Evolutionary conservation across 495 filamentous ascomycete species (phyloP), one percentile per base, ranked within the genome.

Genomic region (Aspergillus nidulans): DNA sequence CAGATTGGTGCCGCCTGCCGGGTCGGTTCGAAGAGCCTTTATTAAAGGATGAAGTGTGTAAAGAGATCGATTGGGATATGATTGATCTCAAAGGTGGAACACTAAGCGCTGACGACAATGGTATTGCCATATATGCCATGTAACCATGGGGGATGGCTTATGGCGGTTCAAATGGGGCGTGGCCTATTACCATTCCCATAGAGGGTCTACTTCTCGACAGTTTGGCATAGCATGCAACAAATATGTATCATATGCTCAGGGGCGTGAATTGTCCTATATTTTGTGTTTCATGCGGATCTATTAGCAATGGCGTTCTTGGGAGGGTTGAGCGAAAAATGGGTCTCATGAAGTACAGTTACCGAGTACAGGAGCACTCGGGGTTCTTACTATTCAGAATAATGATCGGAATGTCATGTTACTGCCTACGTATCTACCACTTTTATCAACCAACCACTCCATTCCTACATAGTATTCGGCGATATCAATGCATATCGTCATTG

Each of bases 221-320:
- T 64, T 62, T 51, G 57, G 43, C 57, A 59, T 62, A 30, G 50
- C 56, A 49, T 59, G 48, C 60, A 59, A 42, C 45, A 60, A 54
- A 51, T 54, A 49, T 63, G 60, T 63, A 63, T 45, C 54, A 56
- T 58, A 60, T 49, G 50, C 48, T 39, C 46, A 25, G 39, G 47
- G 12, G 15, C 51, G 42, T 52, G 52, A 48, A 28, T 54, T 47
- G 55, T 4, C 40, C 44, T 36, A 36, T 58, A 39, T 41, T 23
- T 18, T 56, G 30, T 32, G 44, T 28, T 61, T 57, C 61, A 45
- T 62, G 48, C 59, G 62, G 63, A 56, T 65, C 43, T 57, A 53
- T 70, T 57, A 70, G 69, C 65, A 64, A 64, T 55, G 69, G 69
- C 70, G 70, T 73, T 71, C 48, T 52, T 44, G 49, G 57, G 63